phyloP scores from a whole-genome alignment of 495 filamentous ascomycete genomes.

The Astrothelium subdiscretum region DNA sequence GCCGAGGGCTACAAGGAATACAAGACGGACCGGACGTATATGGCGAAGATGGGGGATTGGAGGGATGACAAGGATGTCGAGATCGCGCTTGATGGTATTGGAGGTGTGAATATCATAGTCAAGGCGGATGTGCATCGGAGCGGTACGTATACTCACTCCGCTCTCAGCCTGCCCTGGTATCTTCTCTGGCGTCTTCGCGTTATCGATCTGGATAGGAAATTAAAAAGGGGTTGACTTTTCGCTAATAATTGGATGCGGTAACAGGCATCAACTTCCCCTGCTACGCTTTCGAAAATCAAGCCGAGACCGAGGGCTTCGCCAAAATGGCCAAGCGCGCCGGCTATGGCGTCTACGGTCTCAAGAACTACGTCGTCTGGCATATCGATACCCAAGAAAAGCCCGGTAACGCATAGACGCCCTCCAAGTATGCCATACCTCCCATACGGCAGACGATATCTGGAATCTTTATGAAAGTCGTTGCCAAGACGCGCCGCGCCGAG shows the following conservation, averaged over 20 bases:
- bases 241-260: not conserved
- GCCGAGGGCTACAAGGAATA: slow-evolving; percentile 93
- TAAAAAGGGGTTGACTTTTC: too few relatives aligned
- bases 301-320: slow-evolving; percentile 95
- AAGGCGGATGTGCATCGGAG: slow-evolving; percentile 96
- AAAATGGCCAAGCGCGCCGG: slow-evolving; percentile 97
- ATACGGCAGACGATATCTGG: too few relatives aligned
- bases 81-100: slow-evolving; percentile 86
- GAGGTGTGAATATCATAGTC: slow-evolving; percentile 92
- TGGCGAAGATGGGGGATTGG: slow-evolving; percentile 85
- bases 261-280: slow-evolving; percentile 92
- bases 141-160: slow-evolving; percentile 40
- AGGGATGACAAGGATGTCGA: slow-evolving; percentile 80
- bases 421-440: too few relatives aligned
- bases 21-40: slow-evolving; percentile 75
- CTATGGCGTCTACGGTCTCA: slow-evolving; percentile 82
- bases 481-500: not conserved
- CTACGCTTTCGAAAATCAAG: slow-evolving; percentile 97
- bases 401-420: slow-evolving; percentile 56
- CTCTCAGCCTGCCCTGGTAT: not conserved
- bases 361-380: slow-evolving; percentile 98
- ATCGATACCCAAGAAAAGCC: slow-evolving; percentile 97
- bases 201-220: too few relatives aligned
- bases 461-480: too few relatives aligned
- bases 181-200: too few relatives aligned